These are phyloP conservation scores for Exserohilum rostratum DNA, from an alignment of 2,329 filamentous ascomycete genomes.

Conservation along the genomic window DNA sequence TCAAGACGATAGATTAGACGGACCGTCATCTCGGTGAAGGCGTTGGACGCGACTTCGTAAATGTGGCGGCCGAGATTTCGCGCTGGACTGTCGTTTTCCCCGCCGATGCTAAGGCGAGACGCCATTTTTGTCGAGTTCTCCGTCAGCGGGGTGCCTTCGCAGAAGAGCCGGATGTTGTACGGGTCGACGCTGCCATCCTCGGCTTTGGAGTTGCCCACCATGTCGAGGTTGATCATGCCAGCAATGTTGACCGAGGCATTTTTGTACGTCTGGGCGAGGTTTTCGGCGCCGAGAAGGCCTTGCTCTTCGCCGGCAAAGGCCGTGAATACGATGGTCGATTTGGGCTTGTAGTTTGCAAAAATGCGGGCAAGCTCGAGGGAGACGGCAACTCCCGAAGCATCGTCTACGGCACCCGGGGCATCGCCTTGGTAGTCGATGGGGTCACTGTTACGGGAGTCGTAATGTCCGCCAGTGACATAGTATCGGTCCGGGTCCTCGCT, in stretches of 20 bases:
- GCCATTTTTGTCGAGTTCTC: constrained; percentile 47
- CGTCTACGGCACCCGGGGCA: constrained; percentile 62
- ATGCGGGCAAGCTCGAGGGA: constrained; percentile 61
- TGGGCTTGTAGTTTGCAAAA: constrained; percentile 53
- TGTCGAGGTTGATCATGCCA: constrained; percentile 62
- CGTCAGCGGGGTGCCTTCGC: constrained; percentile 53
- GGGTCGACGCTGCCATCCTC: constrained; percentile 52
- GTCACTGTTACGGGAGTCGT: constrained; percentile 58
- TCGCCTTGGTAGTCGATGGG: constrained; percentile 56
- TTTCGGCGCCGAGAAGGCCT: constrained; percentile 56
- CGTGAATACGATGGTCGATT: constrained; percentile 59
- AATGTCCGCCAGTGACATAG: constrained; percentile 61
- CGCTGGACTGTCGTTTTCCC: constrained; percentile 60
- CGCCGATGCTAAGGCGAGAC: constrained; percentile 44
- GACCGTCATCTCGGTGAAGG: constrained; percentile 59
- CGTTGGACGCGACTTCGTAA: constrained; percentile 58
- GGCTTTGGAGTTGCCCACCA: constrained; percentile 57
- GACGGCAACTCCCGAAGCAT: constrained; percentile 47
- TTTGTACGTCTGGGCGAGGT: constrained; percentile 58
- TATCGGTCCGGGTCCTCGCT: constrained; percentile 54
- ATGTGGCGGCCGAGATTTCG: constrained; percentile 61
- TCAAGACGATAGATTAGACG: constrained; percentile 61
- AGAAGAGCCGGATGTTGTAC: constrained; percentile 60
- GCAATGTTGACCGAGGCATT: constrained; percentile 58
- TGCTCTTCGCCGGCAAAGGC: constrained; percentile 64